phyloP scores from a whole-genome alignment of 2,329 filamentous ascomycete species.

The Fusarium sp. region DNA sequence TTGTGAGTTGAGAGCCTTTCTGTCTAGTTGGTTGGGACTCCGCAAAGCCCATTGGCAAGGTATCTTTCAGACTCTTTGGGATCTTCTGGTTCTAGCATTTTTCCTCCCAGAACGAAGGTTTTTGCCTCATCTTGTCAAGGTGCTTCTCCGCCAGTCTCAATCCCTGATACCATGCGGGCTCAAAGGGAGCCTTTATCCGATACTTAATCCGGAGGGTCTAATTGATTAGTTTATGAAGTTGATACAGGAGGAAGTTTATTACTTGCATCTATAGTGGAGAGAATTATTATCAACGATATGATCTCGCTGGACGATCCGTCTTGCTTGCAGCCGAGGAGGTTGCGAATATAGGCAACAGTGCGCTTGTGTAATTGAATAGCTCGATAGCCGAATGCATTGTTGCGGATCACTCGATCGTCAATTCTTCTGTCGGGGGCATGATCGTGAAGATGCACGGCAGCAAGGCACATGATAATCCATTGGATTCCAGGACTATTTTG shows the following conservation, averaged over 20 bases:
- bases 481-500: constrained; percentile 4
- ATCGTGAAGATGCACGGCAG: constrained; percentile 10
- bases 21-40: neutral
- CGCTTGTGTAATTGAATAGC: constrained; percentile 5
- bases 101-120: constrained; percentile 1
- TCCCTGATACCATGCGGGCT: constrained; percentile 6
- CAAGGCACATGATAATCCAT: constrained; percentile 5
- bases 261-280: constrained; percentile 4
- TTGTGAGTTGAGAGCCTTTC: neutral
- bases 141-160: constrained; percentile 6
- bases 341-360: constrained; percentile 3
- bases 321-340: constrained; percentile 1
- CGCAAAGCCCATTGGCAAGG: neutral
- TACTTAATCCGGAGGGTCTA: constrained; percentile 4
- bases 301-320: constrained; percentile 1
- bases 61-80: neutral
- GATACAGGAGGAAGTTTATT: neutral
- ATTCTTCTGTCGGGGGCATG: constrained; percentile 1
- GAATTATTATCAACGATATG: constrained; percentile 3
- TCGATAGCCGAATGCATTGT: neutral
- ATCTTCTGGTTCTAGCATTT: constrained; percentile 4
- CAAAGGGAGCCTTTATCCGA: neutral
- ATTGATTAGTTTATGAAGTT: neutral
- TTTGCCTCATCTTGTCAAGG: neutral
- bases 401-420: neutral